These are phyloP conservation scores for Chloroidium sp. DNA, from an alignment of 163 green algal species.

Conservation along the genomic window DNA sequence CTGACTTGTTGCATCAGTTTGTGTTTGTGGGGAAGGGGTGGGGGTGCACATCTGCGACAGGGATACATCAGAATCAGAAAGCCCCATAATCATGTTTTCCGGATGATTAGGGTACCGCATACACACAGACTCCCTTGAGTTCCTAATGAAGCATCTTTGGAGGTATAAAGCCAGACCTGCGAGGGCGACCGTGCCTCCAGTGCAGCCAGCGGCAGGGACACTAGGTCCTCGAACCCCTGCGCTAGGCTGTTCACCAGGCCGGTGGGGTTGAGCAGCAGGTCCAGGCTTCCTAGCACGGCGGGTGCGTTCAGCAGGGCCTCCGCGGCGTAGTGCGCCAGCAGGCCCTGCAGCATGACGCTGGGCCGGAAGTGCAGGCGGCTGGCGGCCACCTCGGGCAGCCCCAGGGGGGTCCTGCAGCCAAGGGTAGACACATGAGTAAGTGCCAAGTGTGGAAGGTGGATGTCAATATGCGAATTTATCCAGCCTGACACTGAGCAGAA, in stretches of 20 bases:
- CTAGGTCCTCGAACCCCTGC: constrained; percentile 23
- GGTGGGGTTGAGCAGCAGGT: constrained; percentile 54
- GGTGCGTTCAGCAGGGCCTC: constrained; percentile 49
- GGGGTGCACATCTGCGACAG: constrained; percentile 1
- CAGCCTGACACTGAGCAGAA: background rate
- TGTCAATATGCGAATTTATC: background rate
- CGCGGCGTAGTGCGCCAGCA: constrained; percentile 44
- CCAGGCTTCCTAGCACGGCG: constrained; percentile 42
- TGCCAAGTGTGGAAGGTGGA: background rate
- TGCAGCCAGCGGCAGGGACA: constrained; percentile 29
- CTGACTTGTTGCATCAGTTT: too few relatives aligned
- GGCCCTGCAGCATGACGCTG: constrained; percentile 29
- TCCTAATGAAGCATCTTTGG: background rate
- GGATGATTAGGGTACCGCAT: background rate
- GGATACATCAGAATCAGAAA: background rate
- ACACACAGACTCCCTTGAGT: background rate
- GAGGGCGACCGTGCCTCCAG: constrained; percentile 21
- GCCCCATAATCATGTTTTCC: background rate
- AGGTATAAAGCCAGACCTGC: background rate
- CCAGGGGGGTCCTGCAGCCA: constrained; percentile 22
- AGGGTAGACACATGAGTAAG: background rate
- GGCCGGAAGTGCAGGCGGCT: constrained; percentile 34
- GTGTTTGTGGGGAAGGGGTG: too few relatives aligned
- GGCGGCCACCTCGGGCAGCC: constrained; percentile 15
- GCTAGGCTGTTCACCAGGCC: constrained; percentile 27